A percentile compares a stretch with the other conserved stretches of the same genome.
phyloP scores from a whole-genome alignment of 2,329 filamentous ascomycete genomes.

The Xylaria sp. region DNA sequence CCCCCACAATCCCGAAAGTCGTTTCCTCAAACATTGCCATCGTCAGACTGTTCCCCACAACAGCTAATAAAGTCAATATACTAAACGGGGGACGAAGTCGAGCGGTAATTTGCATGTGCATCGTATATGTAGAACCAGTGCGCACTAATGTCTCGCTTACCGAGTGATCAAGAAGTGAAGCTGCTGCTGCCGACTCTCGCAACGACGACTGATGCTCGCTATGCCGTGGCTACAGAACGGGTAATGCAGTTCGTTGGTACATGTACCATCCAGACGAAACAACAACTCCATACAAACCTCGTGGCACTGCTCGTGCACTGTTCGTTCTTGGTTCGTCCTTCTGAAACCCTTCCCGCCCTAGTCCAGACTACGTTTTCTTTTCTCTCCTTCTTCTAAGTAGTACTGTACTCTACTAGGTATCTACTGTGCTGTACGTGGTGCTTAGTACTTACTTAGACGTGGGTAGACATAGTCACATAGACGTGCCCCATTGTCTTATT shows the following conservation, averaged over 20 bases:
- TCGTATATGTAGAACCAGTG: not conserved
- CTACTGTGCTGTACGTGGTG: no score
- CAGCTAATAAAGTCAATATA: not conserved
- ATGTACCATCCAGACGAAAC: not conserved
- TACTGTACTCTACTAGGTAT: no score
- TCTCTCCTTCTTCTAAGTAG: not conserved
- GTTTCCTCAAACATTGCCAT: conserved; percentile 28
- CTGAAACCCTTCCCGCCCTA: not conserved
- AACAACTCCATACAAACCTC: conserved; percentile 10
- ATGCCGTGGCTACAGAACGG: no score
- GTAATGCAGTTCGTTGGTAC: not conserved
- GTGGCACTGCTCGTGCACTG: conserved; percentile 1
- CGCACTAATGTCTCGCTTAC: conserved; percentile 6
- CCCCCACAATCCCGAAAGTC: conserved; percentile 29
- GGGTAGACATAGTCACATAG: not conserved
- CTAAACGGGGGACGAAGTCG: no score
- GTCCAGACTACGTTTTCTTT: not conserved
- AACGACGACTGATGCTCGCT: no score
- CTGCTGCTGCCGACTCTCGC: no score
- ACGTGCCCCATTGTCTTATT: not conserved
- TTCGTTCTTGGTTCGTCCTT: not conserved
- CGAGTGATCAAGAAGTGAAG: not conserved
- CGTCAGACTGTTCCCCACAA: conserved; percentile 24
- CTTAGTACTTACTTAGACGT: no score
- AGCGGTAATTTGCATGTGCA: not conserved